Evolutionary conservation across 2,329 filamentous ascomycete species (phyloP), one percentile per base, ranked within the genome.

Genomic region (Beauveria scarabaeidicola): DNA sequence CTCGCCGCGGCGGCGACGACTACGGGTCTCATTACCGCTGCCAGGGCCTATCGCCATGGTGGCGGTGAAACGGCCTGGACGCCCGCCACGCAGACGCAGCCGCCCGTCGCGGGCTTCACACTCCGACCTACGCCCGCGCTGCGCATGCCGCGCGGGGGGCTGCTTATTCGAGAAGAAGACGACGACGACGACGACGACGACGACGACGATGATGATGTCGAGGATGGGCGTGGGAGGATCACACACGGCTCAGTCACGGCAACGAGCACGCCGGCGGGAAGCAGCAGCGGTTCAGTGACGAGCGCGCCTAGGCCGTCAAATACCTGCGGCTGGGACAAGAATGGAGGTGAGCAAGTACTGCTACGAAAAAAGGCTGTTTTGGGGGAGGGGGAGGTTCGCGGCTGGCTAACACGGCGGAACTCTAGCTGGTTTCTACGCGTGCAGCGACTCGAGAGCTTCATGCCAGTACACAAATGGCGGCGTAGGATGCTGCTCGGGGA

Each of bases 271-370:
- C 3, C 17, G 9, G 2, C 55, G 5, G 15, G 11, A 5, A 36
- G 15, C 47, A 17, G 29, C 9, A n/a, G 46, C 9, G 38, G 32
- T 7, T n/a, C 40, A 25, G 15, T n/a, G 3, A 51, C 32, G 11
- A 32, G 23, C 11, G 10, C 55, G 38, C 25, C 52, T 1, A 23
- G 44, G 10, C 43, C 56, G 19, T 43, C 47, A 1, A 58, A 58
- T 27, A 58, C 41, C 3, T 58, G 56, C 29, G 56, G 56, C 38
- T 58, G 56, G 56, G 56, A 58, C 19, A 46, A 40, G 40, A 36
- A 8, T 13, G 56, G 56, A 41, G 48, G 56, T 52, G 19, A 38
- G 53, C 32, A 21, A 23, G 3, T 11, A 11, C 8, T 5, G 51
- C 2, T 41, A 10, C 27, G 9, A 7, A 36, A 13, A 13, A 32